Base-by-base conservation (phyloP, 768 basidiomycete species). In the Inosperma sp. region DNA sequence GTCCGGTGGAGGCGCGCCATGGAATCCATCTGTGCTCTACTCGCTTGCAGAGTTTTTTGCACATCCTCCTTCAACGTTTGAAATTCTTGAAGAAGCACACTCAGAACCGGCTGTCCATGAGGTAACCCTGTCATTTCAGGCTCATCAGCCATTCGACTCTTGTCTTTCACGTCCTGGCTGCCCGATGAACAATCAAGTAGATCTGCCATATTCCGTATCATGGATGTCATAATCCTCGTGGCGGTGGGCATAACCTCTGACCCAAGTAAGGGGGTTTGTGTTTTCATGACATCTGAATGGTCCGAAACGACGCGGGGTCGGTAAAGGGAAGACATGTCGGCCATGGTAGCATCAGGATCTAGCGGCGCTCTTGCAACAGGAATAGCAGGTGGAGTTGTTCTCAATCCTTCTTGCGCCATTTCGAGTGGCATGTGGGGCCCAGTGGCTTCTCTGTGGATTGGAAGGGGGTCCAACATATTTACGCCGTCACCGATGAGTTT, bases 181-280 rank as follows among this genome's bases (percentile, higher is more conserved):
- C 19, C 6, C 22, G 9, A 36, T 7, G 29, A 33, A 30, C 30
- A 46, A 14, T 55, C 53, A 6, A 55, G 48, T 30, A 50, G 22
- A 23, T 55, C 49, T 16, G 48, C 53, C 53, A 55, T 25, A 25
- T 51, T 51, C 22, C 53, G 48, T 43, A 55, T 55, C 35, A 55
- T 45, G 19, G 53, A 55, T 27, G 37, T 41, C 17, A 55, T 35
- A 27, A 50, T 43, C 43, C 42, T 41, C 10, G 53, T 25, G 22
- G 41, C 29, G 2, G 39, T 34, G 12, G 49, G 30, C 23, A 31
- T 27, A 19, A 10, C 16, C 12, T 34, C 50, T 25, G 41, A 23
- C 31, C 35, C 3, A 27, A 37, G 19, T 33, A 17, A 29, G 29
- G 4, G 33, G 13, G n/a, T 9, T 29, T 45, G 48, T 16, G 22